Conservation (phyloP, 1,284 basidiomycete genomes). For the Pseudozyma hubeiensis region DNA sequence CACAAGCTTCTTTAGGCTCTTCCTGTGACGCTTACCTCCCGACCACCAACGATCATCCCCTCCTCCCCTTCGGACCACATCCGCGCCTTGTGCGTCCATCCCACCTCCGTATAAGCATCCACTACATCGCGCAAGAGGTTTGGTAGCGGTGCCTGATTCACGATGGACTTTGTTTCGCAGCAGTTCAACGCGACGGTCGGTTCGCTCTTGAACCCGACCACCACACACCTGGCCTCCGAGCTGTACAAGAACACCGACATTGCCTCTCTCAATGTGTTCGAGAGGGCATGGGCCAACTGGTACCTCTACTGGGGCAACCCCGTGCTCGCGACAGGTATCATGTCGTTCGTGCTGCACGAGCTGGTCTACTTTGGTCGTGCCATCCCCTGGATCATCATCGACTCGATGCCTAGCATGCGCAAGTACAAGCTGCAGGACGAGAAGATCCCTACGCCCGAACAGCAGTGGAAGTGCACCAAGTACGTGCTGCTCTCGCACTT, state of each 20-base stretch:
- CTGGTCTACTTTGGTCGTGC: conserved; percentile 96
- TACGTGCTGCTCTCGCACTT: conserved; percentile 95
- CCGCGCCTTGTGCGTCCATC: conserved; percentile 11
- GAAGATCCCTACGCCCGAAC: conserved; percentile 81
- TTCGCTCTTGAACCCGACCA: conserved; percentile 46
- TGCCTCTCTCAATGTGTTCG: conserved; percentile 55
- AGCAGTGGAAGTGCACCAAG: conserved; percentile 97
- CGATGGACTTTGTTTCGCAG: conserved; percentile 49
- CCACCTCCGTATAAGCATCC: neutral
- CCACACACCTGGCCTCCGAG: conserved; percentile 68
- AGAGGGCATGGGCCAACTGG: conserved; percentile 69
- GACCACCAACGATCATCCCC: neutral
- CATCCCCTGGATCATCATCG: conserved; percentile 95
- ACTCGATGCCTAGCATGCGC: conserved; percentile 90
- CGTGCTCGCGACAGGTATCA: conserved; percentile 89
- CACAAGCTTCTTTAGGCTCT: too few species aligned
- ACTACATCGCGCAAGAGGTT: neutral
- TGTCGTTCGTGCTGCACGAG: conserved; percentile 94
- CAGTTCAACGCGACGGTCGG: conserved; percentile 52
- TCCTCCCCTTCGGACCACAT: conserved; percentile 1
- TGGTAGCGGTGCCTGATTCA: conserved; percentile 1
- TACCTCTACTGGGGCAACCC: conserved; percentile 77
- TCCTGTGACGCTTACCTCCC: too few species aligned
- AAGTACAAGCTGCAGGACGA: conserved; percentile 89
- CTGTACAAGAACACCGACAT: conserved; percentile 62